These are phyloP conservation scores for Phytopythium ostracodes DNA, from an alignment of 352 stramenopile species.

Conservation along the genomic window DNA sequence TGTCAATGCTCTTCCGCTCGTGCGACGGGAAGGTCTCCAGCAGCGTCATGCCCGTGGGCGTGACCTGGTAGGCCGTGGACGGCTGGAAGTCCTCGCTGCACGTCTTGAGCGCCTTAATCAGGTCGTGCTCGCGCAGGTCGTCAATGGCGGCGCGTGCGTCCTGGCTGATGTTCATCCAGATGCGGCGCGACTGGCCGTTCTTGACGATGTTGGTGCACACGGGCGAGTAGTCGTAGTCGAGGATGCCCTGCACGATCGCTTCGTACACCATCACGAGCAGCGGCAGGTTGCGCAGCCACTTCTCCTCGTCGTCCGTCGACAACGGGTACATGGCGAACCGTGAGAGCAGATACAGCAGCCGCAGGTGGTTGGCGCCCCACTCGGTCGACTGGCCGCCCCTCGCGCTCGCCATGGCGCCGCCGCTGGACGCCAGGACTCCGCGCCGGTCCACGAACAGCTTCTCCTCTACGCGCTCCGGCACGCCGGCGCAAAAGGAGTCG, in stretches of 20 bases:
- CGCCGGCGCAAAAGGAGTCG: background rate
- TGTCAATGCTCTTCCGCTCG: constrained; percentile 57
- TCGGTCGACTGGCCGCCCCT: background rate
- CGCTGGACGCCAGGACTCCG: background rate
- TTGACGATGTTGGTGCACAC: constrained; percentile 94
- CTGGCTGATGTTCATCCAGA: constrained; percentile 95
- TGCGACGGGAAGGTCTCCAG: constrained; percentile 31
- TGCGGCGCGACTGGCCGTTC: constrained; percentile 70
- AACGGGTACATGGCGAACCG: constrained; percentile 92
- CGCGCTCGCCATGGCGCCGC: background rate
- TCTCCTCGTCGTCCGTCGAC: constrained; percentile 89
- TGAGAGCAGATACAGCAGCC: constrained; percentile 95
- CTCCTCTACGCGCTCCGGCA: background rate
- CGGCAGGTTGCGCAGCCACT: constrained; percentile 94
- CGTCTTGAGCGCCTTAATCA: constrained; percentile 94
- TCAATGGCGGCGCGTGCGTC: constrained; percentile 95
- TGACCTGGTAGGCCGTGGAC: constrained; percentile 93
- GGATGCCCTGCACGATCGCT: constrained; percentile 90
- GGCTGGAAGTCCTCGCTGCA: constrained; percentile 93
- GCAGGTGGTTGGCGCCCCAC: constrained; percentile 90
- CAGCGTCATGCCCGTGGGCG: constrained; percentile 28
- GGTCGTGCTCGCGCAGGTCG: constrained; percentile 92
- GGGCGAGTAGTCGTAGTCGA: constrained; percentile 97
- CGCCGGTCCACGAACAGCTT: constrained; percentile 9
- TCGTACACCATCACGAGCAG: constrained; percentile 97